phyloP scores from a whole-genome alignment of 2,329 filamentous ascomycete genomes.

The Aspergillus fumigatiaffinis region DNA sequence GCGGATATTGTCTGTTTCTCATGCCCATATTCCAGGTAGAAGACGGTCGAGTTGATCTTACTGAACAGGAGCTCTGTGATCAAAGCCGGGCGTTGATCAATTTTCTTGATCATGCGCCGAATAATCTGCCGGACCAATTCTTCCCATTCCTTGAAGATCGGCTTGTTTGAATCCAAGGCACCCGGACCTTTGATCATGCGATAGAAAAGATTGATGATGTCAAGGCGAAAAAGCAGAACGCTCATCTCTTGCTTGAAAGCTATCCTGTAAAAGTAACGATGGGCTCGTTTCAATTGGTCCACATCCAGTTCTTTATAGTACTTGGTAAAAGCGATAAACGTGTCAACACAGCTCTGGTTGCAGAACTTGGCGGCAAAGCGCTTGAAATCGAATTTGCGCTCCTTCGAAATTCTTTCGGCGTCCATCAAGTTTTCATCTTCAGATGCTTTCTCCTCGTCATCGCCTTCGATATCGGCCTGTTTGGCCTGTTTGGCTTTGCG shows the following conservation, averaged over 20 bases:
- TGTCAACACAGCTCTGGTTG: constrained; percentile 80
- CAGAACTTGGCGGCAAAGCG: constrained; percentile 78
- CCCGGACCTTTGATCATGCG: constrained; percentile 88
- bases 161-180: constrained; percentile 62
- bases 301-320: constrained; percentile 77
- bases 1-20: constrained; percentile 69
- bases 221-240: constrained; percentile 82
- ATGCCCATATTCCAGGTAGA: constrained; percentile 86
- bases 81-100: constrained; percentile 79
- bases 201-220: constrained; percentile 84
- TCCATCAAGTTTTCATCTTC: constrained; percentile 71
- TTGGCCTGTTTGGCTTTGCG: constrained; percentile 60
- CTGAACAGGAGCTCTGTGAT: constrained; percentile 92
- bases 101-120: constrained; percentile 74
- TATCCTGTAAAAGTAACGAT: constrained; percentile 89
- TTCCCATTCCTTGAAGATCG: constrained; percentile 84
- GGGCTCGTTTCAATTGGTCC: constrained; percentile 81
- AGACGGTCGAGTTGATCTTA: constrained; percentile 77
- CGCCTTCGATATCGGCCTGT: constrained; percentile 42
- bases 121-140: constrained; percentile 82
- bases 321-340: constrained; percentile 74
- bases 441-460: constrained; percentile 52
- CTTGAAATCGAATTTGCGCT: constrained; percentile 91
- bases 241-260: constrained; percentile 93
- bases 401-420: constrained; percentile 67